These are phyloP conservation scores for Arbutus unedo DNA, from an alignment of 148 eudicot genomes.

Conservation along the genomic window DNA sequence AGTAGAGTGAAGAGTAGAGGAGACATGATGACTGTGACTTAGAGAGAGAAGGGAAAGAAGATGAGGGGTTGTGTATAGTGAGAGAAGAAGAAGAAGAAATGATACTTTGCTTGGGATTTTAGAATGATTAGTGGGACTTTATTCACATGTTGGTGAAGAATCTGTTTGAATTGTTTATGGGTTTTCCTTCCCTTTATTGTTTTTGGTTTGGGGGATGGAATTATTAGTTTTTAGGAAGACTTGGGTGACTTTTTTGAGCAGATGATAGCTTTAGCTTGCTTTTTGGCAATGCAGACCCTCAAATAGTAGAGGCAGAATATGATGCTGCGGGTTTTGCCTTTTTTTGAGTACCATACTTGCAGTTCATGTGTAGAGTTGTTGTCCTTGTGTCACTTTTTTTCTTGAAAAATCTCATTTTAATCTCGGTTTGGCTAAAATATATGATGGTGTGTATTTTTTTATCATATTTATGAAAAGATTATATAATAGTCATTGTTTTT, in stretches of 20 bases:
- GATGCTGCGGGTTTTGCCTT: conserved; percentile 22
- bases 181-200: conserved; percentile 7
- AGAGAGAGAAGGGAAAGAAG: conserved; percentile 10
- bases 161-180: conserved; percentile 34
- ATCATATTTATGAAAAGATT: no score
- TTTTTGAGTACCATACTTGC: not conserved
- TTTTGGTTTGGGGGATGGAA: conserved; percentile 6
- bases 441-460: no score
- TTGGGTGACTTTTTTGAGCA: conserved; percentile 20
- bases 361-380: not conserved
- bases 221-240: conserved; percentile 15
- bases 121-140: conserved; percentile 21
- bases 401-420: no score
- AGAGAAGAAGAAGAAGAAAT: conserved; percentile 3
- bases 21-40: conserved; percentile 19
- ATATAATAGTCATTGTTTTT: no score
- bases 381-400: no score
- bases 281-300: conserved; percentile 7
- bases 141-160: conserved; percentile 27
- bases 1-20: conserved; percentile 15
- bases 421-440: no score
- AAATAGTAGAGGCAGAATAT: conserved; percentile 1
- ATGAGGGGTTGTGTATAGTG: conserved; percentile 10
- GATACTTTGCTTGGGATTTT: conserved; percentile 34
- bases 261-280: conserved; percentile 27